Percentiles rank a stretch among this genome's conserved stretches.
Conservation (phyloP, 225 moss, liverwort and hornwort species). For the Ulota crispa region DNA sequence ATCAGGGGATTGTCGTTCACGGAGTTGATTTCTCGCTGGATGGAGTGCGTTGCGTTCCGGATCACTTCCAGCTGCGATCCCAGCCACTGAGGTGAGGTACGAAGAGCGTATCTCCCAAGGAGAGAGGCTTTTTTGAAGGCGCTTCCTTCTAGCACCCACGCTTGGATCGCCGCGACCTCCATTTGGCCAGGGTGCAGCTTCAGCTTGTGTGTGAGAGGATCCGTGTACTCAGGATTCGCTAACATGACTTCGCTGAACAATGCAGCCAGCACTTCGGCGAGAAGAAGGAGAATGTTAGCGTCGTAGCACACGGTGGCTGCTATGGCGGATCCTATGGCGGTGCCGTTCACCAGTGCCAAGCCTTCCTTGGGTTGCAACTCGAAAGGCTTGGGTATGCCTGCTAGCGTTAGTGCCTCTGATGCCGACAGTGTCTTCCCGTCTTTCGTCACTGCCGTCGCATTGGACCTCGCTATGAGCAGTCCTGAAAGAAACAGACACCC, state of each 20-base stretch:
- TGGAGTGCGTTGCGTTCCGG: constrained; percentile 58
- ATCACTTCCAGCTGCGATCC: constrained; percentile 65
- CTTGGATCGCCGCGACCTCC: constrained; percentile 75
- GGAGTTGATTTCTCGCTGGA: constrained; percentile 72
- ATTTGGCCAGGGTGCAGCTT: constrained; percentile 81
- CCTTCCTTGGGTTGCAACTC: constrained; percentile 74
- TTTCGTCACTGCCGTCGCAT: constrained; percentile 58
- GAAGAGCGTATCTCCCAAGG: constrained; percentile 62
- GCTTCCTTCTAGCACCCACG: constrained; percentile 70
- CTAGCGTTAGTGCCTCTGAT: constrained; percentile 43
- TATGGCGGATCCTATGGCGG: constrained; percentile 63
- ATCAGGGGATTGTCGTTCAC: constrained; percentile 75
- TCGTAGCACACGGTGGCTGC: constrained; percentile 67
- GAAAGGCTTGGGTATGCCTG: constrained; percentile 41
- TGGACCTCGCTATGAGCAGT: constrained; percentile 68
- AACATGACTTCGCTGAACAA: constrained; percentile 78
- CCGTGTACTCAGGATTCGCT: constrained; percentile 69
- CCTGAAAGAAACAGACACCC: constrained; percentile 20
- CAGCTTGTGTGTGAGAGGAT: constrained; percentile 70
- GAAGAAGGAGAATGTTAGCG: constrained; percentile 52
- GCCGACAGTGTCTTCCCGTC: constrained; percentile 55
- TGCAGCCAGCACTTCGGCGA: constrained; percentile 55
- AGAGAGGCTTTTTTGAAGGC: constrained; percentile 61
- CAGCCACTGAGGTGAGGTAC: constrained; percentile 79
- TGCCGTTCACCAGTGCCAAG: constrained; percentile 72